Evolutionary conservation across 2,329 filamentous ascomycete species (phyloP), one percentile per base, ranked within the genome.

Genomic region (Pseudopyricularia cyperi): DNA sequence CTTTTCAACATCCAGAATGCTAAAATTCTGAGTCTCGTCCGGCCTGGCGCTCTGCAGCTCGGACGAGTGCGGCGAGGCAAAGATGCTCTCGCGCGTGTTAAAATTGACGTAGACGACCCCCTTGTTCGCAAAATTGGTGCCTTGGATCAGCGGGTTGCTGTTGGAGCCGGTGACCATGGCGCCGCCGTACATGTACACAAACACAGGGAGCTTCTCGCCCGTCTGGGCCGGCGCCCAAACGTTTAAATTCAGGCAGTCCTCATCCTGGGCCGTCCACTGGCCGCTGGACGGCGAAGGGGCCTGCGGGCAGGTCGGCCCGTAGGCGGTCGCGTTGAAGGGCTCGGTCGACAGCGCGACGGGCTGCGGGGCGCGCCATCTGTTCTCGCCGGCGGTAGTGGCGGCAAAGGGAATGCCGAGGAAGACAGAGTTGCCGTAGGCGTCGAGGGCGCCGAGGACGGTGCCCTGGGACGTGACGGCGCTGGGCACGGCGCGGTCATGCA

Each of bases 1-100:
- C 47, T 49, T 49, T 4, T 49, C 47, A 8, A 49, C 47, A 37
- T 49, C 47, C 47, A 49, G n/a, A n/a, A 49, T 49, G 47, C 47
- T n/a, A 26, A 49, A 49, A 30, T 49, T 49, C 33, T 49, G 47
- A 30, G 47, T 32, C 47, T 49, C 47, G 11, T 49, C 32, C 3
- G 47, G 47, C n/a, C 22, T 49, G 7, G 47, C 32, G 22, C 17
- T 28, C 4, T n/a, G 4, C n/a, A 35, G 47, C 32, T 37, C 32
- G 6, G 47, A 49, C 12, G 47, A 49, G 34, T 49, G 17, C 3
- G 32, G 47, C 32, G 47, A 49, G 32, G 47, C 47, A 49, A 49
- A 49, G 19, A 49, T 49, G 32, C 47, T 49, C 47, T 37, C 47
- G 19, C 47, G 32, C 2, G 47, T 49, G 47, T 49, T 49, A 17